Evolutionary conservation across 441 rosid genomes (phyloP).

Genomic region (Brassica hybrid): DNA sequence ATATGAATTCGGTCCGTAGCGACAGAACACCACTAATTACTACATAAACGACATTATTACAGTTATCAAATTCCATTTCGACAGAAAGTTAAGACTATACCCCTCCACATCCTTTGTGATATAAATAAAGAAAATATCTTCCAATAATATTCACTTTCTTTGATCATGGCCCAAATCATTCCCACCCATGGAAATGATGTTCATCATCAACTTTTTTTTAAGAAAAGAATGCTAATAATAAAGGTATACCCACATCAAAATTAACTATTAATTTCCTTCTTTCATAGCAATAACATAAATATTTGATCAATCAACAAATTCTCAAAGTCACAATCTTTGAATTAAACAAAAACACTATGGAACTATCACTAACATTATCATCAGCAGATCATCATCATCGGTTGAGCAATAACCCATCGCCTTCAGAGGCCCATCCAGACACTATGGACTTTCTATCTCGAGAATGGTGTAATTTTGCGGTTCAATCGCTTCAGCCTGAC

Average conservation of each 20-base stretch:
- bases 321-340: conserved; percentile 19
- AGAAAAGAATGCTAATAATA: not conserved
- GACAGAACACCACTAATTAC: not conserved
- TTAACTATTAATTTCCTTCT: conserved; percentile 26
- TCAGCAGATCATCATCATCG: conserved; percentile 25
- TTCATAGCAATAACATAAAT: conserved; percentile 37
- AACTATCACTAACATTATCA: conserved; percentile 32
- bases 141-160: conserved; percentile 45
- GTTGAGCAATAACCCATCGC: conserved; percentile 56
- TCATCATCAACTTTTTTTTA: conserved; percentile 25
- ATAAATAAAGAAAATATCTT: conserved; percentile 23
- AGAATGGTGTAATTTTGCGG: conserved; percentile 92
- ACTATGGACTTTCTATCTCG: conserved; percentile 86
- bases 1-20: too few relatives aligned
- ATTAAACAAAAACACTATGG: conserved; percentile 2
- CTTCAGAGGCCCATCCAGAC: conserved; percentile 90
- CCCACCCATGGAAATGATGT: conserved; percentile 47
- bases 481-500: conserved; percentile 77
- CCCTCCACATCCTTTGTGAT: conserved; percentile 24
- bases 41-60: conserved; percentile 32
- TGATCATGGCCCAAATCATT: conserved; percentile 45
- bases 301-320: conserved; percentile 35
- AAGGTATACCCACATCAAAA: conserved; percentile 35
- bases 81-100: conserved; percentile 25
- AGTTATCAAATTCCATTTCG: conserved; percentile 18